Percentiles rank a stretch among this genome's conserved stretches.
Evolutionary conservation across 371 early-diverging fungal species (phyloP).

Genomic region (Mortierella sp.): DNA sequence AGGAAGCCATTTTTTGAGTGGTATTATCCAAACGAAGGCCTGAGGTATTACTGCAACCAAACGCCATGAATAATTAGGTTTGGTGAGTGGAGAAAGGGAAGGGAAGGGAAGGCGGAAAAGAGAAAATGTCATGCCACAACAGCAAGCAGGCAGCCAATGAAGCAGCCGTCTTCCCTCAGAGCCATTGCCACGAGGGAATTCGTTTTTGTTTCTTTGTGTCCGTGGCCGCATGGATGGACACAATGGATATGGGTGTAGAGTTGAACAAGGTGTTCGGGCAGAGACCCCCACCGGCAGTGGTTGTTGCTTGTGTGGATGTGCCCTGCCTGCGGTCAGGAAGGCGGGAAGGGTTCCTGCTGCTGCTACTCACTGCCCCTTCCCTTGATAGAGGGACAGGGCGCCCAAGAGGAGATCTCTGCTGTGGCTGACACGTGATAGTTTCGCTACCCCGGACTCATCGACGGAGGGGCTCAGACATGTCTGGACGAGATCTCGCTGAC

Average conservation of each 20-base stretch:
- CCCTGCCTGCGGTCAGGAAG: too few relatives aligned
- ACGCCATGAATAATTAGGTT: constrained; percentile 31
- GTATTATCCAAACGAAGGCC: neutral
- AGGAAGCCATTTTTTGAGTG: neutral
- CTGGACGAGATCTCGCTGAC: constrained; percentile 1
- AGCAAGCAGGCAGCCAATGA: neutral
- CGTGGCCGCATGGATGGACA: neutral
- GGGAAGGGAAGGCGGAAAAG: neutral
- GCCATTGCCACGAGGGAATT: constrained; percentile 6
- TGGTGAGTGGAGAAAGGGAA: constrained; percentile 7
- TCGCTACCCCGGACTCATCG: constrained; percentile 7
- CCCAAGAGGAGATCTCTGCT: too few relatives aligned
- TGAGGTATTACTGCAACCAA: constrained; percentile 1
- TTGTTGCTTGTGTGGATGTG: too few relatives aligned
- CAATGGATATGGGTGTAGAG: neutral
- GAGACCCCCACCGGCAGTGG: too few relatives aligned
- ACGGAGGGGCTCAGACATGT: neutral
- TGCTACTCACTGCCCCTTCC: too few relatives aligned
- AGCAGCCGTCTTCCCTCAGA: neutral
- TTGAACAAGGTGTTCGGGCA: too few relatives aligned
- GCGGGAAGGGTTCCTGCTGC: too few relatives aligned
- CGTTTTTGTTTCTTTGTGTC: neutral
- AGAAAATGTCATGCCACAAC: constrained; percentile 11
- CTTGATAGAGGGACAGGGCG: too few relatives aligned
- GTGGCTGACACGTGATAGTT: constrained; percentile 12